These are phyloP conservation scores for Globisporangium orthogonon DNA, from an alignment of 352 stramenopile genomes.

Conservation along the genomic window DNA sequence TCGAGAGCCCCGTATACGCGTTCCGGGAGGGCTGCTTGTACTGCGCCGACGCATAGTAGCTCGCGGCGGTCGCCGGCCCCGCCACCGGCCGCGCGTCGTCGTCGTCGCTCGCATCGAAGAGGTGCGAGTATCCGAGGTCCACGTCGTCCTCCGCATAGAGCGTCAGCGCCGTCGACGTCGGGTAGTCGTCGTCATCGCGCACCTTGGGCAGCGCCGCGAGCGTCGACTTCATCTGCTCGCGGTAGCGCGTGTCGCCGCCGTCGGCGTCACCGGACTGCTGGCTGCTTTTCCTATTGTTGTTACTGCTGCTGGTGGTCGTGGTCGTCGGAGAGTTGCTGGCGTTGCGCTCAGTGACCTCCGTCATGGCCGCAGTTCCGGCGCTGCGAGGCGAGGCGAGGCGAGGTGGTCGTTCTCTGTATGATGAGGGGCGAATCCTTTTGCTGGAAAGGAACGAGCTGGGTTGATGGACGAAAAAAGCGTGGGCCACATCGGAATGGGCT, in stretches of 20 bases:
- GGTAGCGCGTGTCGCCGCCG: constrained; percentile 22
- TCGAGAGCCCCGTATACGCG: constrained; percentile 75
- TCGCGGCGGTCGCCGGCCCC: constrained; percentile 5
- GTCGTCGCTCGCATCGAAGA: constrained; percentile 43
- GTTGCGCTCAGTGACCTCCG: constrained; percentile 12
- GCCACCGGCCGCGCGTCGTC: constrained; percentile 6
- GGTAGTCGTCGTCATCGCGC: constrained; percentile 12
- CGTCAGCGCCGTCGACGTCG: constrained; percentile 37
- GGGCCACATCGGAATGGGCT: too few species aligned
- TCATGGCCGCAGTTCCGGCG: constrained; percentile 2
- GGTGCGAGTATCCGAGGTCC: constrained; percentile 30
- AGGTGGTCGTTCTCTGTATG: too few species aligned
- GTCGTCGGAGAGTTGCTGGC: neutral
- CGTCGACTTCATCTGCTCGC: constrained; percentile 22
- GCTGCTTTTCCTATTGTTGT: neutral
- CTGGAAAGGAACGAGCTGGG: too few species aligned
- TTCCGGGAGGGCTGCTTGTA: constrained; percentile 17
- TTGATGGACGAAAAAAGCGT: too few species aligned
- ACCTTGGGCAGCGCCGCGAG: constrained; percentile 25
- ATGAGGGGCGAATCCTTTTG: too few species aligned
- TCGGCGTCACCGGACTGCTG: constrained; percentile 9
- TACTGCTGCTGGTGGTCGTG: neutral
- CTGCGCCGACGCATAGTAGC: neutral
- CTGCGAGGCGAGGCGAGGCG: too few species aligned
- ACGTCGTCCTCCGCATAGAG: constrained; percentile 30